Evolutionary conservation across 176 grass and related monocot genomes (phyloP), one percentile per base, ranked within the genome.

Genomic region (Oryza meyeriana): DNA sequence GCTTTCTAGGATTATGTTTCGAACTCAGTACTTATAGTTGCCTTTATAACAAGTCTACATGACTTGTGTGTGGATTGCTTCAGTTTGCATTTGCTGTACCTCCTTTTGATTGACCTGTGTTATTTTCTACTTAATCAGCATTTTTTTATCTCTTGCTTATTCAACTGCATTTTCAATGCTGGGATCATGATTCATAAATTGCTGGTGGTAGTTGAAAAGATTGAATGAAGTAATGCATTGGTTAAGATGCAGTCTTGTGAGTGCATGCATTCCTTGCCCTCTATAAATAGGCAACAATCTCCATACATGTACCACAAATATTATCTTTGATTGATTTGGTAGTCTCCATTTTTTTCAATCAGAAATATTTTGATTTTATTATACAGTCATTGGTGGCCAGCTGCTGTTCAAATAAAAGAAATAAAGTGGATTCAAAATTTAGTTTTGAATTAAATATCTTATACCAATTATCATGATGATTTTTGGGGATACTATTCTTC

Each of bases 281-380:
- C 52, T 25, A 48, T 48, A 70, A 39, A 70, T 69, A 57, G 18
- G 55, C 76, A 76, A 59, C 39, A 65, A 58, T 85, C 59, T 72
- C 32, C 14, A 59, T 18, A 47, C 20, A 25, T 55, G 24, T 31
- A 71, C 26, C 27, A 34, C 67, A 75, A 12, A 40, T 61, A 17
- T 30, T 30, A 59, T 30, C 59, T 61, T 81, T 5, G 5, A 38
- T 5, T 72, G 6, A 3, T 71, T 71, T 27, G 3, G 17, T 20
- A 6, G 5, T 76, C 39, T 38, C 25, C 18, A 40, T 67, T 48
- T 64, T 61, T 26, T 30, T n/a, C 16, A 39, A 10, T 66, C 31
- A 58, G 70, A 67, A 58, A 44, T 17, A 67, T 65, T 38, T 33
- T 31, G 26, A 64, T 71, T 58, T 41, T 59, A 14, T 71, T 45